Evolutionary conservation across 108 stramenopile genomes (phyloP).

Genomic region (Mediolabrus comicus): DNA sequence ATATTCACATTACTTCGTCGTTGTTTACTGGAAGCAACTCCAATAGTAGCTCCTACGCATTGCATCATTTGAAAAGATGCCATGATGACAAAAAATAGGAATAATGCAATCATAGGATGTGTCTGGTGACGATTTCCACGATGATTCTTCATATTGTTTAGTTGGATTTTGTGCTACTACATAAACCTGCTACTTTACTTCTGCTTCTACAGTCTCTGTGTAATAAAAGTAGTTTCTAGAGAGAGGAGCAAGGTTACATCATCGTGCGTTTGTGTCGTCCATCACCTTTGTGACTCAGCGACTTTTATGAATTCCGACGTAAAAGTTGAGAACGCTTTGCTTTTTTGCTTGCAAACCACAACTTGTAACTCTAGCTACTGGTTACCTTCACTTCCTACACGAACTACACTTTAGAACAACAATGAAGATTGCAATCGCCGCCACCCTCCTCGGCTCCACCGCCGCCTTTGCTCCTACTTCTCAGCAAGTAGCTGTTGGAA

Average conservation of each 20-base stretch:
- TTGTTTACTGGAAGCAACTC: not conserved
- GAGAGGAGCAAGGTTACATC: too few species aligned
- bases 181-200: not conserved
- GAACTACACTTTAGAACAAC: not conserved
- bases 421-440: constrained; percentile 72
- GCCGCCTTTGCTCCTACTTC: constrained; percentile 64
- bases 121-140: too few species aligned
- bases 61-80: not conserved
- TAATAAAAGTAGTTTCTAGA: too few species aligned
- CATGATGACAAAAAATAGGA: not conserved
- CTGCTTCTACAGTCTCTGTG: not conserved
- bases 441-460: constrained; percentile 59
- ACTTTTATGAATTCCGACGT: too few species aligned
- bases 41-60: not conserved
- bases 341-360: not conserved
- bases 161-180: not conserved
- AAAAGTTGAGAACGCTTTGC: too few species aligned
- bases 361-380: not conserved
- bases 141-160: too few species aligned
- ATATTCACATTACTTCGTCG: too few species aligned
- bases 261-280: too few species aligned
- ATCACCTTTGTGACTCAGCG: too few species aligned
- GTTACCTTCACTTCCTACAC: not conserved
- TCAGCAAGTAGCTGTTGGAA: constrained; percentile 1
- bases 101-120: not conserved